Evolutionary conservation across 345 rosid species (phyloP).

Genomic region (Turnera subulata): DNA sequence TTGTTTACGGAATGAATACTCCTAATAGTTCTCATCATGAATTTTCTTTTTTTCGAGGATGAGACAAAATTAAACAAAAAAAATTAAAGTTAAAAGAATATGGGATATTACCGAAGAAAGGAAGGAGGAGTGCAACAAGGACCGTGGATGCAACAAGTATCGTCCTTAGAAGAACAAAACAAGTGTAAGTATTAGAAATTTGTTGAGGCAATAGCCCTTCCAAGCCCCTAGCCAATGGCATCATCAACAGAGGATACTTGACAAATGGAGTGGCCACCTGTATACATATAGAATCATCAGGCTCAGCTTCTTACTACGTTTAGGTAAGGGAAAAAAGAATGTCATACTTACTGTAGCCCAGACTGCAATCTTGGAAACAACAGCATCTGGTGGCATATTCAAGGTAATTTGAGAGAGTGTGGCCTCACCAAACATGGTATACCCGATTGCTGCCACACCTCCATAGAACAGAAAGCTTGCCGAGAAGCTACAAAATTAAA

Average conservation of each 20-base stretch:
- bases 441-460: background rate
- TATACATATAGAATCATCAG: background rate
- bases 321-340: no score
- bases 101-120: slow-evolving; percentile 14
- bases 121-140: background rate
- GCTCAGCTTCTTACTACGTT: no score
- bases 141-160: background rate
- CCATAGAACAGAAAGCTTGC: background rate
- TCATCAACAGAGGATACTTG: background rate
- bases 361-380: background rate
- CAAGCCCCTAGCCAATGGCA: background rate
- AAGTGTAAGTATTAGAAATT: background rate
- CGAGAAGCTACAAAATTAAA: background rate
- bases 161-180: background rate
- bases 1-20: no score
- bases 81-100: slow-evolving; percentile 13
- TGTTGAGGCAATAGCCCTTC: background rate
- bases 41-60: no score
- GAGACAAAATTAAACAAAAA: no score
- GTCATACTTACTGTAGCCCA: background rate
- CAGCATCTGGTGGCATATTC: background rate
- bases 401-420: background rate
- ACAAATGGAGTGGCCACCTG: background rate
- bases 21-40: no score
- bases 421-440: background rate